Evolutionary conservation across 2,329 filamentous ascomycete genomes (phyloP), one percentile per base, ranked within the genome.

Genomic region (Colletotrichum sublineola): DNA sequence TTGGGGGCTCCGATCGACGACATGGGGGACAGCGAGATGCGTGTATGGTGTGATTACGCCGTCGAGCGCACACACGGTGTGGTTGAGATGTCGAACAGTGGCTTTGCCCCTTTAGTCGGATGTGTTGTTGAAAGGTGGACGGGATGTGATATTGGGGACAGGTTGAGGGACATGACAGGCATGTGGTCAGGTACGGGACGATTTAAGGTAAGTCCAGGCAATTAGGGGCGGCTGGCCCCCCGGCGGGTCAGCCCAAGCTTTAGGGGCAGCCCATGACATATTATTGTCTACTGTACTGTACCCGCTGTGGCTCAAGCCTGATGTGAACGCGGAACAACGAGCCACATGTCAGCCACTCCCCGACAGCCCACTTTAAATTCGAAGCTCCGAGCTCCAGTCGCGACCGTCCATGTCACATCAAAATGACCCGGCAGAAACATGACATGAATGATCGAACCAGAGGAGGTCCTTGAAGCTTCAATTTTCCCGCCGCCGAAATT

Each of bases 1-100:
- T 78, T 79, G 76, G 80, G 77, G 79, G 79, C 77, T 77, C 81
- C 82, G 63, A 74, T 79, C 71, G 81, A 80, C 76, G 82, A 80
- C 82, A 84, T 84, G 68, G 63, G 65, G 46, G 44, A 63, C 60
- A 52, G 14, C 40, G 56, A 31, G n/a, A 38, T 52, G 24, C 46
- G 46, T 48, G 8, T 48, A 5, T 48, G 55, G 48, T 63, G 55
- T 24, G 60, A 50, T 46, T 42, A 42, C 62, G 61, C 66, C 57
- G 58, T 63, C 64, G 58, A 68, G 57, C 53, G 52, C 55, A 40
- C 60, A 40, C 67, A 61, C 60, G 7, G 20, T 24, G 52, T 36
- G 63, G 24, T 61, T 56, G 50, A 48, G 58, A 63, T 68, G 31
- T 63, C 55, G 60, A 52, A 58, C 40, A 31, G 29, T 40, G 46